phyloP scores from a whole-genome alignment of 1,284 basidiomycete genomes.

The Rhodotorula sp. region DNA sequence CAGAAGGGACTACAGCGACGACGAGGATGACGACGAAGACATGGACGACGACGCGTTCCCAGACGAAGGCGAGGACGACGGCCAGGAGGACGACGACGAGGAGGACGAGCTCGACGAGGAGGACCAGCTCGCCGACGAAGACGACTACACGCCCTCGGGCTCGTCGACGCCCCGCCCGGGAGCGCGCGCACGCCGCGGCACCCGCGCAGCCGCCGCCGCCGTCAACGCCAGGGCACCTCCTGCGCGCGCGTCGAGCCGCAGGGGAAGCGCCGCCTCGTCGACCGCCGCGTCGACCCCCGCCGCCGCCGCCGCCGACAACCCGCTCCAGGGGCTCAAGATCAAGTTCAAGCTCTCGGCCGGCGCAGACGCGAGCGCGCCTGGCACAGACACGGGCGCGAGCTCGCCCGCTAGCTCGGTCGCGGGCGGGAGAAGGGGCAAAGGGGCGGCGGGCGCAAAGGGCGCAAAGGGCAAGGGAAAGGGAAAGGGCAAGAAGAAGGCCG shows the following conservation, averaged over 20 bases:
- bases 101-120: constrained; percentile 9
- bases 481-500: constrained; percentile 13
- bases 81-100: constrained; percentile 18
- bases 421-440: not conserved
- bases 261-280: not conserved
- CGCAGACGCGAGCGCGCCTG: constrained; percentile 1
- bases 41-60: constrained; percentile 10
- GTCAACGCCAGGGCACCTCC: not conserved
- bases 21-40: constrained; percentile 16
- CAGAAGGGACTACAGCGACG: constrained; percentile 2
- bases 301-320: not conserved
- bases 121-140: not conserved
- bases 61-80: constrained; percentile 15
- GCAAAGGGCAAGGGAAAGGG: constrained; percentile 6
- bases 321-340: constrained; percentile 34
- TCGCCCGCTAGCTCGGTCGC: not conserved
- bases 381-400: not conserved
- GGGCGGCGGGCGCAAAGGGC: not conserved
- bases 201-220: not conserved
- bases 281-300: not conserved
- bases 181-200: not conserved
- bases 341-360: constrained; percentile 38
- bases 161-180: not conserved
- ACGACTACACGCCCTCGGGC: not conserved
- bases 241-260: not conserved